These are phyloP conservation scores for Laburnicola sp. DNA, from an alignment of 2,329 filamentous ascomycete genomes.

Conservation along the genomic window DNA sequence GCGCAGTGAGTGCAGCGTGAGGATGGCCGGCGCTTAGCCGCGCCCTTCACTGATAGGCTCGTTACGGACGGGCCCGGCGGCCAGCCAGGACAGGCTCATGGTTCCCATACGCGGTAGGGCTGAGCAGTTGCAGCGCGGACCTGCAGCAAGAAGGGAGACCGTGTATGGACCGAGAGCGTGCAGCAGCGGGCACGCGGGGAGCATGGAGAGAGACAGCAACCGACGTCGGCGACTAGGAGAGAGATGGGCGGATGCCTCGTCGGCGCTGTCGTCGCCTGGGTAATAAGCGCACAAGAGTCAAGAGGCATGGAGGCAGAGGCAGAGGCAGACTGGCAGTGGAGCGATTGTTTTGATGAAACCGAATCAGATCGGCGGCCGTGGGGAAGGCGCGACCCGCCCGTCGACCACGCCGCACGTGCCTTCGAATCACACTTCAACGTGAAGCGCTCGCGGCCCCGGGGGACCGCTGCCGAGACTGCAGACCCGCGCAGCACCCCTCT, in stretches of 20 bases:
- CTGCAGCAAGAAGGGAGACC: conserved; percentile 21
- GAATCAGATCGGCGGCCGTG: conserved; percentile 1
- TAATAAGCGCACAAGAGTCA: no score
- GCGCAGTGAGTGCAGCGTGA: conserved; percentile 26
- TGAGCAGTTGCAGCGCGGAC: conserved; percentile 28
- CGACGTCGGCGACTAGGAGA: background rate
- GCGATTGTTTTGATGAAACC: conserved; percentile 4
- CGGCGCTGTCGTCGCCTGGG: no score
- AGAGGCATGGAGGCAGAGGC: no score
- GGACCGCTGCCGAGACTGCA: conserved; percentile 1
- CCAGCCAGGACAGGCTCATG: conserved; percentile 20
- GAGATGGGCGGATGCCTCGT: background rate
- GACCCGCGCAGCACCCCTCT: background rate
- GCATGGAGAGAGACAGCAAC: background rate
- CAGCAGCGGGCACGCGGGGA: background rate
- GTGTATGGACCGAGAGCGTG: conserved; percentile 1
- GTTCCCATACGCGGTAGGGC: conserved; percentile 38
- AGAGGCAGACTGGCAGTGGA: conserved; percentile 1
- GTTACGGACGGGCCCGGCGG: conserved; percentile 32
- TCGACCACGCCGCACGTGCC: conserved; percentile 6
- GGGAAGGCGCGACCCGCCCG: conserved; percentile 2
- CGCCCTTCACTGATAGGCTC: conserved; percentile 29
- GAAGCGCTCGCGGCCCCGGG: background rate
- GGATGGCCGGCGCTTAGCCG: conserved; percentile 30
- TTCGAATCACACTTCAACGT: conserved; percentile 1